These are phyloP conservation scores for Colletotrichum incanum DNA, from an alignment of 2,329 filamentous ascomycete species.

Conservation along the genomic window DNA sequence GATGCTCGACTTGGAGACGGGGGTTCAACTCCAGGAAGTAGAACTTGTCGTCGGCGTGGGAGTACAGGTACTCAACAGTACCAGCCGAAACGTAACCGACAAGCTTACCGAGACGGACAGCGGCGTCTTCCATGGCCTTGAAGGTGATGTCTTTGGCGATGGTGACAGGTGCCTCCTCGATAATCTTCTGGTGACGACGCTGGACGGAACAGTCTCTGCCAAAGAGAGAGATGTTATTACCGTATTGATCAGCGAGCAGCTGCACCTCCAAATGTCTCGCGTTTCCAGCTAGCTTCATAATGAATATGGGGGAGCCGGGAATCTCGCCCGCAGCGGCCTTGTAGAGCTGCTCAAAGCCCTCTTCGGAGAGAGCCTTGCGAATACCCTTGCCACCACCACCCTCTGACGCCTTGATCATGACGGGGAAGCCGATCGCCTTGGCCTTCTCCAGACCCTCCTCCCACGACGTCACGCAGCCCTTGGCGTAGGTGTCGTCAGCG, in stretches of 20 bases:
- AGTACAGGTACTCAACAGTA: constrained; percentile 99
- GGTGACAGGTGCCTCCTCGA: constrained; percentile 97
- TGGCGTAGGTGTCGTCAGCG: constrained; percentile 85
- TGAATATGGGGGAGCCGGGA: constrained; percentile 98
- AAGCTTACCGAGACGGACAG: constrained; percentile 91
- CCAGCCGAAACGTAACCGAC: constrained; percentile 99
- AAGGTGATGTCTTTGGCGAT: constrained; percentile 93
- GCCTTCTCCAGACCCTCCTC: constrained; percentile 92
- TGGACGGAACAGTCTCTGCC: constrained; percentile 99
- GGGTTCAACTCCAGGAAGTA: constrained; percentile 99
- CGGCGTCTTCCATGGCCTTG: constrained; percentile 96
- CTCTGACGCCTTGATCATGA: constrained; percentile 99
- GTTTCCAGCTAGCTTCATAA: constrained; percentile 99
- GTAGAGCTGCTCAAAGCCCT: constrained; percentile 89
- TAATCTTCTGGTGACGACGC: constrained; percentile 99
- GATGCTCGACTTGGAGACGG: constrained; percentile 99
- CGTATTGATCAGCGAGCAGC: constrained; percentile 97
- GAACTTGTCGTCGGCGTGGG: constrained; percentile 97
- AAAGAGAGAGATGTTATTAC: constrained; percentile 99
- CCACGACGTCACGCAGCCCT: constrained; percentile 91
- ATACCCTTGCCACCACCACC: constrained; percentile 99
- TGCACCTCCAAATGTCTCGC: constrained; percentile 98
- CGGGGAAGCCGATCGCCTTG: constrained; percentile 93
- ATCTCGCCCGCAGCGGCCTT: constrained; percentile 98
- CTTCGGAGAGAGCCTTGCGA: constrained; percentile 90